Evolutionary conservation across 768 basidiomycete genomes (phyloP).

Genomic region (Psilocybe sp.): DNA sequence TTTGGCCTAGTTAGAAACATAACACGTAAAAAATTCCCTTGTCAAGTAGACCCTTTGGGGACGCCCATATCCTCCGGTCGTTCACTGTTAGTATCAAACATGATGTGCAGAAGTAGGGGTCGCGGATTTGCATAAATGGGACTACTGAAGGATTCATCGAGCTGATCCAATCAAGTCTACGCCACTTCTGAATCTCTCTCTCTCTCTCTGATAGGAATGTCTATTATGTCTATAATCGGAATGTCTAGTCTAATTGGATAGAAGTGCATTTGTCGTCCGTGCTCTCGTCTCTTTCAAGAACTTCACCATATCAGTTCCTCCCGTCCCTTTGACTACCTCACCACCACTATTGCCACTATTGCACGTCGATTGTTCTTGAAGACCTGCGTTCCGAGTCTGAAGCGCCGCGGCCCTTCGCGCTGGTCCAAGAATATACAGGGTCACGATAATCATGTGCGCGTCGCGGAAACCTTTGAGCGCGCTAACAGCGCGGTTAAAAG

Average conservation of each 20-base stretch:
- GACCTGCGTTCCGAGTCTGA: slow-evolving; percentile 9
- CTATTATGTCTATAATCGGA: background rate
- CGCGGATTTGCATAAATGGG: too few relatives aligned
- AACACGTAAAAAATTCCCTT: too few relatives aligned
- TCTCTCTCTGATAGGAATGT: too few relatives aligned
- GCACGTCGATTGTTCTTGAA: slow-evolving; percentile 1
- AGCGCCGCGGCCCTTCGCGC: slow-evolving; percentile 39
- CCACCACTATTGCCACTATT: slow-evolving; percentile 13
- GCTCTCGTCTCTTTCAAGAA: slow-evolving; percentile 78
- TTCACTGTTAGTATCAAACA: too few relatives aligned
- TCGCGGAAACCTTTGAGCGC: slow-evolving; percentile 77
- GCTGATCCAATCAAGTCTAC: background rate
- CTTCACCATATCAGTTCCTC: slow-evolving; percentile 74
- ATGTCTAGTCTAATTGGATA: slow-evolving; percentile 5
- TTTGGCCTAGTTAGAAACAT: too few relatives aligned
- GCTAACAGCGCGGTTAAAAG: slow-evolving; percentile 66
- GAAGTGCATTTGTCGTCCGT: slow-evolving; percentile 53
- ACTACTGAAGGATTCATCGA: too few relatives aligned
- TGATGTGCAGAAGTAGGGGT: too few relatives aligned
- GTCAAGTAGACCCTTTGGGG: too few relatives aligned
- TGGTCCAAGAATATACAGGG: slow-evolving; percentile 76
- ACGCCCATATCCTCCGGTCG: too few relatives aligned
- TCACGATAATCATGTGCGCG: slow-evolving; percentile 74
- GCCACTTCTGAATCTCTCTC: too few relatives aligned
- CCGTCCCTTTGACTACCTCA: slow-evolving; percentile 62